Conservation (phyloP, 2,329 filamentous ascomycete genomes). For the Pyricularia grisea region DNA sequence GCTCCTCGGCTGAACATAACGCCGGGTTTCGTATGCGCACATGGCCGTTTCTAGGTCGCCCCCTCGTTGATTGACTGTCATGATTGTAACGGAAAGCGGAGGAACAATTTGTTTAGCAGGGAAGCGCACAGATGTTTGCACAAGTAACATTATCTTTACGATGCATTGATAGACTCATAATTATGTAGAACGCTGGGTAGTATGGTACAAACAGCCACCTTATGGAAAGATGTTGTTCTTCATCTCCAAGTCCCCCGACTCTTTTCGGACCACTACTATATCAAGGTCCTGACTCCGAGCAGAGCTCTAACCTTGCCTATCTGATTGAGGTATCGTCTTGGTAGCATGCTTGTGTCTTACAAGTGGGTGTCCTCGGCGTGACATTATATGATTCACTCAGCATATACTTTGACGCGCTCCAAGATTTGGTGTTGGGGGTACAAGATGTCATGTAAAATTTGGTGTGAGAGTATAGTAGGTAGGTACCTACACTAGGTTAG, state of each 20-base stretch:
- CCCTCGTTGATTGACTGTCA: background rate
- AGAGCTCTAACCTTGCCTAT: background rate
- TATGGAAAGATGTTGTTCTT: background rate
- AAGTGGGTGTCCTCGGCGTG: background rate
- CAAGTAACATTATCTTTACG: constrained; percentile 39
- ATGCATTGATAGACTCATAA: constrained; percentile 12
- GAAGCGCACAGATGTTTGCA: constrained; percentile 64
- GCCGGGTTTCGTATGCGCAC: background rate
- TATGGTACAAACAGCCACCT: background rate
- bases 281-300: no score
- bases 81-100: background rate
- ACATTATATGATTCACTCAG: background rate
- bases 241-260: background rate
- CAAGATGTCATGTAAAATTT: background rate
- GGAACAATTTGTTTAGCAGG: constrained; percentile 36
- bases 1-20: background rate
- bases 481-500: background rate
- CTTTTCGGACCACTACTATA: background rate
- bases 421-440: background rate
- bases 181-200: background rate
- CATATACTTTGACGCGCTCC: background rate
- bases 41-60: background rate
- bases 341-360: no score
- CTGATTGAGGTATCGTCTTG: no score
- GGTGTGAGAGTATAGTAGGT: background rate